Evolutionary conservation across 106 monocot species (phyloP), one percentile per base, ranked within the genome.

Genomic region (Dendrobium officinale): DNA sequence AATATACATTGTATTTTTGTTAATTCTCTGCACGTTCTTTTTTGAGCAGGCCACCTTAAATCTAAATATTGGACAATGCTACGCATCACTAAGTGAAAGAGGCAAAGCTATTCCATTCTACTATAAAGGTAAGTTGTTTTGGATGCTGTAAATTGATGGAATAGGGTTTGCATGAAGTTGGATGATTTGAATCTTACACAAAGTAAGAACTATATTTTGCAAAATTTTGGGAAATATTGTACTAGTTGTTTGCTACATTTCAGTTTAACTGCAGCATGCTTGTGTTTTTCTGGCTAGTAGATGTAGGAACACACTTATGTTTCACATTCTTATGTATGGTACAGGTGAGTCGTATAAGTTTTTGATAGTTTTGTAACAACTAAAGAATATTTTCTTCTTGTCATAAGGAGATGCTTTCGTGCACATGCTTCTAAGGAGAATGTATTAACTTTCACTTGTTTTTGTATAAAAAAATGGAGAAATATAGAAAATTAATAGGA

Each of bases 31-130:
- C 43, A 74, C 0, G 4, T 74, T 42, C 31, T 58, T 72, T 78
- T 73, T 82, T 89, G 9, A 86, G 56, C 89, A 90, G 90, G 94
- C 86, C 24, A 61, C 24, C 55, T 81, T 94, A 61, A 79, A 87
- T 86, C 80, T 92, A 44, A 94, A 92, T 88, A 86, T 98, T 84
- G 92, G 88, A 79, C 77, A 98, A 51, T 94, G 92, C 82, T 94
- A 90, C 73, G 33, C 85, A 67, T 86, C 86, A 56, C 51, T 85
- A 83, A 88, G 85, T 75, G 90, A 92, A 70, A 84, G 83, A 68
- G 75, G 76, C 72, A 88, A 92, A 84, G 97, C 97, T 67, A 89
- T 92, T 79, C 72, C 85, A 29, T 98, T 88, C 81, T 89, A 86
- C 70, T 86, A 94, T 67, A 94, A 92, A 92, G 96, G 93, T 95